Percentiles rank a stretch among this genome's conserved stretches.
Conservation (phyloP, 108 stramenopile species). For the Hondaea fermentalgiana region DNA sequence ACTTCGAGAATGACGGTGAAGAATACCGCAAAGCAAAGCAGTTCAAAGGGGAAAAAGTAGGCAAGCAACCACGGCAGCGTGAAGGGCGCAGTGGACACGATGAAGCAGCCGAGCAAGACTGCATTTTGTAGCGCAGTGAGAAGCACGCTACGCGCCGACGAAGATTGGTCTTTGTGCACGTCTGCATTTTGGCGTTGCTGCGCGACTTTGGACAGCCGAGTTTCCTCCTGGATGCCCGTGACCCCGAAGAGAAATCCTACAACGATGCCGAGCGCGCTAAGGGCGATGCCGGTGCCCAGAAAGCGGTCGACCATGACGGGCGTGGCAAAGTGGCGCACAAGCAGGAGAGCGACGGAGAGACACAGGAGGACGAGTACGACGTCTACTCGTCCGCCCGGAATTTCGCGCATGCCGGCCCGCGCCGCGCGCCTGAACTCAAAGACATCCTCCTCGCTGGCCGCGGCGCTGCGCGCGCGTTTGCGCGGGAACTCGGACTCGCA, state of each 20-base stretch:
- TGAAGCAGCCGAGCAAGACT: not conserved
- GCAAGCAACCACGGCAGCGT: constrained; percentile 2
- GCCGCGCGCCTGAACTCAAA: too few relatives aligned
- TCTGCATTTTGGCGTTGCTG: not conserved
- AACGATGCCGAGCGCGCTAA: not conserved
- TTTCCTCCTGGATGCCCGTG: not conserved
- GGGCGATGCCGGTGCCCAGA: not conserved
- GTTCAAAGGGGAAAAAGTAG: not conserved
- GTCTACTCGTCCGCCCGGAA: not conserved
- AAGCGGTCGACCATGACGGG: not conserved
- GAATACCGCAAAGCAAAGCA: not conserved
- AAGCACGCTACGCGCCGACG: not conserved
- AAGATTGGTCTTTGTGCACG: not conserved
- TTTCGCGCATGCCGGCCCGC: too few relatives aligned
- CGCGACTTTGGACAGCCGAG: not conserved
- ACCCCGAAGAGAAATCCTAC: not conserved
- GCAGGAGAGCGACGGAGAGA: not conserved
- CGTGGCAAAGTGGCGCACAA: not conserved
- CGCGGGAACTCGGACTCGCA: not conserved
- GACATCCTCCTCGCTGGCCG: not conserved
- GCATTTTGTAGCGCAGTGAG: not conserved
- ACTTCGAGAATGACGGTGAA: not conserved
- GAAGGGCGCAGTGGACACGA: not conserved
- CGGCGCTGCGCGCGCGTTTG: not conserved
- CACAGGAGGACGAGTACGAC: not conserved